Evolutionary conservation across 768 basidiomycete genomes (phyloP), one percentile per base, ranked within the genome.

Genomic region (Pluteus cervinus): DNA sequence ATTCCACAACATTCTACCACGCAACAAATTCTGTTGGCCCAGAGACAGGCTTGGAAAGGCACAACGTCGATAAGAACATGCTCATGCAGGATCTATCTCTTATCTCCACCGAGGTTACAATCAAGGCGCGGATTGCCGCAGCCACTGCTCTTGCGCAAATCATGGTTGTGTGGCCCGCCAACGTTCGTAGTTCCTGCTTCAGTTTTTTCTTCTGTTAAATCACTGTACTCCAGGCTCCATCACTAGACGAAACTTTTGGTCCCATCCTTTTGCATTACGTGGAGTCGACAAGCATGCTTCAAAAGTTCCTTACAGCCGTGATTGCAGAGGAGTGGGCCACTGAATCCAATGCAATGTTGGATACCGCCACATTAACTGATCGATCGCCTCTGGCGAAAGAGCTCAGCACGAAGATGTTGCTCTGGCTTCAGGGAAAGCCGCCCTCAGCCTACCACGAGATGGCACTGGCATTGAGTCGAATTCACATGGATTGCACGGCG

Each of bases 11-110:
- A 11, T 91, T 97, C 53, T 81, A 83, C 57, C 69, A 71, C 31
- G 76, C 82, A 3, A 63, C 69, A 3, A 56, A 74, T n/a, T 53
- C 68, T 1, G 59, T 63, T 11, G 66, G 73, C 38, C 73, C 71
- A 7, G 57, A 60, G 5, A 63, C 68, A 16, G 57, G 62, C 2
- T 63, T 69, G 1, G 84, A 89, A 55, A 73, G 80, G 31, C 89
- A 98, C 55, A 92, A 96, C 49, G 89, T 98, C 22, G 96, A 99
- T 65, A 98, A 91, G 68, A 86, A 85, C 41, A 91, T 98, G 81
- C 68, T 97, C 16, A 69, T 75, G 4, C 93, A 97, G 53, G 96
- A 99, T 55, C 63, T 91, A 29, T 79, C 88, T 1, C 67, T 99
- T 24, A 73, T 98, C 22, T 68, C 81, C 5, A 61, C 73, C 16